phyloP scores from a whole-genome alignment of 805 yeast genomes.

The Saccharomycopsis javanensis region DNA sequence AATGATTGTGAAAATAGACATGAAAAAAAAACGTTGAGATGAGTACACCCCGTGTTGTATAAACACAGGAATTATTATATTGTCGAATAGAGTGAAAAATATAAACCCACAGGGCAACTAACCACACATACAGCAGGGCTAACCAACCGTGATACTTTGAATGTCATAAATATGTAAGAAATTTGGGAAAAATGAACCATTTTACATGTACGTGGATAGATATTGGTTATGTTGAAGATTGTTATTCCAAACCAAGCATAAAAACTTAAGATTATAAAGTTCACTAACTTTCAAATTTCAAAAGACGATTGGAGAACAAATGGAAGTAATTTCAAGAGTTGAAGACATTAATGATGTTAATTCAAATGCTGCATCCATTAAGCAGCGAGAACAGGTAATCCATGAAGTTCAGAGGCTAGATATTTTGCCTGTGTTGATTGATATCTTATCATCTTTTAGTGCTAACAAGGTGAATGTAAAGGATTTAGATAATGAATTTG shows the following conservation, averaged over 20 bases:
- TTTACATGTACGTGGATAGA: no score
- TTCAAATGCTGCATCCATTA: not conserved
- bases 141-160: no score
- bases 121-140: no score
- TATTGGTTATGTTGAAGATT: no score
- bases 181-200: no score
- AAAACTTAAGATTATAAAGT: not conserved
- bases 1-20: conserved; percentile 25
- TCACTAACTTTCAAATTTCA: no score
- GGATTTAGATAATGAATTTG: conserved; percentile 16
- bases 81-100: no score
- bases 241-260: not conserved
- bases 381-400: conserved; percentile 2
- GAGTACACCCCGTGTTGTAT: no score
- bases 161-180: no score
- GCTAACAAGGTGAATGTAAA: conserved; percentile 8
- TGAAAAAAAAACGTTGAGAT: not conserved
- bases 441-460: conserved; percentile 9
- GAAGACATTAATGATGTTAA: not conserved
- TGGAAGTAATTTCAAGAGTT: not conserved
- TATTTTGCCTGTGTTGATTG: conserved; percentile 10
- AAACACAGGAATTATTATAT: no score
- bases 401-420: conserved; percentile 15
- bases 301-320: not conserved
- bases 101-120: no score